Base-by-base conservation (phyloP, 345 rosid genomes). In the Eucalyptus caleyi region DNA sequence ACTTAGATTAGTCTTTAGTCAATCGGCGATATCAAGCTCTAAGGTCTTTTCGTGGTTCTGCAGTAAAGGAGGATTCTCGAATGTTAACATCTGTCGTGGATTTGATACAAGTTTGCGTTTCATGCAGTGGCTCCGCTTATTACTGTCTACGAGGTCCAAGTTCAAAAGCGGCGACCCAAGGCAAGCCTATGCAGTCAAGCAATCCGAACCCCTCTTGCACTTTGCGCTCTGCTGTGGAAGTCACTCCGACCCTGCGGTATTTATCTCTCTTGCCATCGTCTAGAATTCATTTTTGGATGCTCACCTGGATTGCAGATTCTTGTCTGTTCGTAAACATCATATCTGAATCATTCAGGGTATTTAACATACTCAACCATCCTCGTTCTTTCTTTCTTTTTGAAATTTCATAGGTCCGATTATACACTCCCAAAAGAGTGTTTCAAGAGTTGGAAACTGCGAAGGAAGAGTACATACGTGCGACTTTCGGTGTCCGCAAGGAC, bases 231-330 rank as follows among this genome's bases (percentile, higher is more conserved):
- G 96, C 87, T 96, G 97, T 53, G 99, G 99, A 89, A 96, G 95
- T 94, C 99, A 96, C 92, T 98, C 99, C 26, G 99, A 98, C 90
- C 99, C 99, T 14, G 95, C 97, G 92, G 99, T 98, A 97, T 81
- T 91, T 72, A 34, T 50, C 86, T 80, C 23, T 62, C 92, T 69
- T 86, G 47, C 47, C 83, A 37, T 72, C 3, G 45, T 72, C 83
- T 72, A 19, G 8, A 72, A 19, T 19, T 37, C 45, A 37, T 10
- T 72, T 9, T 11, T 4, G 40, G 45, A 37, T 3, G 83, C 45
- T 72, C 12, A 37, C 12, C 45, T 10, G 42, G 45, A 11, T 37
- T 72, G 82, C 82, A 37, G 27, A 77, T 37, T 77, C 47, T 77
- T 77, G 47, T 77, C 83, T 40, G 21, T 37, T 23, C 27, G 13